Evolutionary conservation across 495 filamentous ascomycete genomes (phyloP).

Genomic region (Penicillium waksmanii): DNA sequence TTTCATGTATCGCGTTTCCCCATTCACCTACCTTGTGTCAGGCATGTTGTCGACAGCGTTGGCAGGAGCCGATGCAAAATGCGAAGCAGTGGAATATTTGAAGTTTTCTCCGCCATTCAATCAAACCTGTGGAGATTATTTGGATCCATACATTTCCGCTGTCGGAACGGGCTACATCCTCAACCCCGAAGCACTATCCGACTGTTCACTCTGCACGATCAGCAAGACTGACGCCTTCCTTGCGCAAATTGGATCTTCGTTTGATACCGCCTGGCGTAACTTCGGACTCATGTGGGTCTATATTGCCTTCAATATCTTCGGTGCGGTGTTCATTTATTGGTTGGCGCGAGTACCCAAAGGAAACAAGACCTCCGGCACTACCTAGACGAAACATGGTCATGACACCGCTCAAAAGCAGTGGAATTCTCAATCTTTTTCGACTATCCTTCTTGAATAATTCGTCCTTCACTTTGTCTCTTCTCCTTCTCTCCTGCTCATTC

Average conservation of each 20-base stretch:
- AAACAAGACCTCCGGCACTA: background rate
- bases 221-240: constrained; percentile 39
- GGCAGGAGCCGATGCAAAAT: constrained; percentile 35
- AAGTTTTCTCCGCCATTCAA: constrained; percentile 50
- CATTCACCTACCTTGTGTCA: constrained; percentile 55
- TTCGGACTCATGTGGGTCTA: constrained; percentile 69
- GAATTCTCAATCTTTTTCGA: too few species aligned
- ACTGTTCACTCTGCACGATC: constrained; percentile 62
- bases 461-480: background rate
- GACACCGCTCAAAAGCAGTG: too few species aligned
- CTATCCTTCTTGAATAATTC: too few species aligned
- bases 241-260: constrained; percentile 42
- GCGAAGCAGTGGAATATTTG: constrained; percentile 53
- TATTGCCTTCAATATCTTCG: constrained; percentile 69
- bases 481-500: background rate
- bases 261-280: constrained; percentile 63
- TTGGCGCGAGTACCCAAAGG: constrained; percentile 55
- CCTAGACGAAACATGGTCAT: background rate
- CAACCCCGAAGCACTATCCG: constrained; percentile 44
- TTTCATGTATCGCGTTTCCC: constrained; percentile 58
- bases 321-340: constrained; percentile 70
- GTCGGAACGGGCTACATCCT: constrained; percentile 49
- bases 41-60: constrained; percentile 47
- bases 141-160: constrained; percentile 49
- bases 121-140: constrained; percentile 57